These are phyloP conservation scores for Candida morakotiae DNA, from an alignment of 805 yeast genomes.

Conservation along the genomic window DNA sequence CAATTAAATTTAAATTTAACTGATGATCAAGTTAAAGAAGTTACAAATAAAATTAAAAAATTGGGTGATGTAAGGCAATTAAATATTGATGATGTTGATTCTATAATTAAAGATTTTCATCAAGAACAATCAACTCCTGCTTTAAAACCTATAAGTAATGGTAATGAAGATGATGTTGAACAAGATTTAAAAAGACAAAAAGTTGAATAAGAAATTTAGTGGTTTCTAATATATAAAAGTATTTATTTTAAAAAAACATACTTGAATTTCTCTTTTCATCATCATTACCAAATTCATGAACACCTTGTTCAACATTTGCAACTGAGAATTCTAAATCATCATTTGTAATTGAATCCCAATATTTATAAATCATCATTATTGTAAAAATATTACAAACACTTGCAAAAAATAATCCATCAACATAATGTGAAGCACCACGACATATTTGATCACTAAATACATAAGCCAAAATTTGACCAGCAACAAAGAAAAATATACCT, in stretches of 20 bases:
- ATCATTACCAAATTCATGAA: constrained; percentile 20
- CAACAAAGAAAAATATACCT: constrained; percentile 67
- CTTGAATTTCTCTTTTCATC: constrained; percentile 11
- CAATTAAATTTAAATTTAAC: constrained; percentile 53
- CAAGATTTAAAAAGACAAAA: constrained; percentile 38
- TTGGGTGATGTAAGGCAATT: constrained; percentile 59
- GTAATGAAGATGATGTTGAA: constrained; percentile 17
- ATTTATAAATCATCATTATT: constrained; percentile 92
- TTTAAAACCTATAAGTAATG: constrained; percentile 19
- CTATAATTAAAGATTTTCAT: constrained; percentile 54
- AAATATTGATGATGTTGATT: constrained; percentile 58
- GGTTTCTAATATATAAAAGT: too few species aligned
- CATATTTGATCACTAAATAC: constrained; percentile 68
- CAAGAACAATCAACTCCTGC: constrained; percentile 33
- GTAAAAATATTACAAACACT: constrained; percentile 76
- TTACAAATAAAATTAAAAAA: constrained; percentile 50
- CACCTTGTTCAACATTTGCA: constrained; percentile 38
- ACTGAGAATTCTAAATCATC: constrained; percentile 94
- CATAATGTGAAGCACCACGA: constrained; percentile 69
- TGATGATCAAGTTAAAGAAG: constrained; percentile 55
- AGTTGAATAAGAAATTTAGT: constrained; percentile 7
- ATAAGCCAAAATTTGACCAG: constrained; percentile 76
- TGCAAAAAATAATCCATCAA: constrained; percentile 87
- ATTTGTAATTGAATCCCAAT: constrained; percentile 92
- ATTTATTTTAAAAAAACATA: constrained; percentile 8